Evolutionary conservation across 2,329 filamentous ascomycete genomes (phyloP).

Genomic region (Talaromyces amestolkiae): DNA sequence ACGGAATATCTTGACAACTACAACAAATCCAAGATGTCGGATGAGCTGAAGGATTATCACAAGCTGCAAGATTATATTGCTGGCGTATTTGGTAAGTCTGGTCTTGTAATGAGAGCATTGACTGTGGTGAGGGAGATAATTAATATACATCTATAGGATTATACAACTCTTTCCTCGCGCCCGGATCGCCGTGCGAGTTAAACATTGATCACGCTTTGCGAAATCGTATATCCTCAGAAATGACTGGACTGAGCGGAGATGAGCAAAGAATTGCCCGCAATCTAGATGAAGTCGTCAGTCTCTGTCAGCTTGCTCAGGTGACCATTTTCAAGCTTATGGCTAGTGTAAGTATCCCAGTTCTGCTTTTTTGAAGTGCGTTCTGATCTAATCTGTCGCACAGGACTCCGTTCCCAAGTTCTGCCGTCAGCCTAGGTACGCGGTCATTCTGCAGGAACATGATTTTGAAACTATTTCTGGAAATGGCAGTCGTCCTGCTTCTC

Average conservation of each 20-base stretch:
- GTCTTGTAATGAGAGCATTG: conserved; percentile 12
- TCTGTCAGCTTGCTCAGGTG: conserved; percentile 91
- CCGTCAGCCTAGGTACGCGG: conserved; percentile 60
- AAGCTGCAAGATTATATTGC: conserved; percentile 92
- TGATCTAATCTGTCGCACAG: conserved; percentile 33
- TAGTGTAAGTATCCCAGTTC: conserved; percentile 67
- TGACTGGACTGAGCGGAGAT: conserved; percentile 95
- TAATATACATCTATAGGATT: conserved; percentile 55
- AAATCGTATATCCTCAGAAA: conserved; percentile 87
- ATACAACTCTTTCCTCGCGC: conserved; percentile 96
- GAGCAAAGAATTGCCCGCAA: conserved; percentile 89
- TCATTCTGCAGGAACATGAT: conserved; percentile 58
- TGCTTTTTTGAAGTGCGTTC: not conserved
- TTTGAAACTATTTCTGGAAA: conserved; percentile 42
- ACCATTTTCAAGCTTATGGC: conserved; percentile 99
- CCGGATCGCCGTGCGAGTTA: conserved; percentile 91
- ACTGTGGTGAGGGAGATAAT: not conserved
- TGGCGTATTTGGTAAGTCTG: conserved; percentile 73
- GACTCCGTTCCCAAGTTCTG: conserved; percentile 66
- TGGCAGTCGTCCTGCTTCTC: conserved; percentile 4
- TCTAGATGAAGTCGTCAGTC: conserved; percentile 77
- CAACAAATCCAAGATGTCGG: conserved; percentile 53
- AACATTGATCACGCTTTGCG: conserved; percentile 96
- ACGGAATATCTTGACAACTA: conserved; percentile 77
- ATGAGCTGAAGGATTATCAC: conserved; percentile 62